phyloP scores from a whole-genome alignment of 495 filamentous ascomycete genomes.

The Daldinia bambusicola region DNA sequence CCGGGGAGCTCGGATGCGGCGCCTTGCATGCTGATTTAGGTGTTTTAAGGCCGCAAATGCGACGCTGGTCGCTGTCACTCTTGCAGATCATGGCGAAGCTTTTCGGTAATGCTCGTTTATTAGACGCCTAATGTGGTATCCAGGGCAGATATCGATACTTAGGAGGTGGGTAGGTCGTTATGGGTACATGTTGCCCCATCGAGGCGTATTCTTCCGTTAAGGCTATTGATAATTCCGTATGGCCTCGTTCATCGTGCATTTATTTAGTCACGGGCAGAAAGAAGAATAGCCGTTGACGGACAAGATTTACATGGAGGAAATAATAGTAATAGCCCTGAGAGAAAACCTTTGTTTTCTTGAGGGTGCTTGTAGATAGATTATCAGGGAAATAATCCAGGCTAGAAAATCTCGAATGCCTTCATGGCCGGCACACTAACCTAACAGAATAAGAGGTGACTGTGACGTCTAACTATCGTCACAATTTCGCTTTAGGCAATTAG shows the following conservation, averaged over 20 bases:
- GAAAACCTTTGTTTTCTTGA: too few relatives aligned
- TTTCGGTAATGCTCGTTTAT: neutral
- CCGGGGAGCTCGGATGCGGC: conserved; percentile 31
- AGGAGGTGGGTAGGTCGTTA: too few relatives aligned
- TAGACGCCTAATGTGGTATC: too few relatives aligned
- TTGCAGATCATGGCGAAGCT: neutral
- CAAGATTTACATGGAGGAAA: neutral
- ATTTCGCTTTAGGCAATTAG: conserved; percentile 31
- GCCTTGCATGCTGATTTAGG: conserved; percentile 9
- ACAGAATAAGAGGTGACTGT: conserved; percentile 11
- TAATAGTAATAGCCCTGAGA: too few relatives aligned
- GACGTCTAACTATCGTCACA: conserved; percentile 23
- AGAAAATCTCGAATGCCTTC: too few relatives aligned
- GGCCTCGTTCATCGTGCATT: too few relatives aligned
- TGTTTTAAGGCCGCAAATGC: conserved; percentile 4
- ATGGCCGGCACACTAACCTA: neutral
- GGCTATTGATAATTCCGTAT: too few relatives aligned
- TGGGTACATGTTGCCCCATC: neutral
- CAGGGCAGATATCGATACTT: too few relatives aligned
- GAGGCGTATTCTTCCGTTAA: neutral
- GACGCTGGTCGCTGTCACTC: conserved; percentile 11
- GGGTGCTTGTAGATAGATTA: too few relatives aligned
- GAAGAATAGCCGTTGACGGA: too few relatives aligned
- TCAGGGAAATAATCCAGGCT: too few relatives aligned
- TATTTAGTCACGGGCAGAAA: too few relatives aligned